Percentiles rank a stretch among this genome's conserved stretches.
Conservation (phyloP, 2,329 filamentous ascomycete genomes). For the Nigrograna mackinnonii region DNA sequence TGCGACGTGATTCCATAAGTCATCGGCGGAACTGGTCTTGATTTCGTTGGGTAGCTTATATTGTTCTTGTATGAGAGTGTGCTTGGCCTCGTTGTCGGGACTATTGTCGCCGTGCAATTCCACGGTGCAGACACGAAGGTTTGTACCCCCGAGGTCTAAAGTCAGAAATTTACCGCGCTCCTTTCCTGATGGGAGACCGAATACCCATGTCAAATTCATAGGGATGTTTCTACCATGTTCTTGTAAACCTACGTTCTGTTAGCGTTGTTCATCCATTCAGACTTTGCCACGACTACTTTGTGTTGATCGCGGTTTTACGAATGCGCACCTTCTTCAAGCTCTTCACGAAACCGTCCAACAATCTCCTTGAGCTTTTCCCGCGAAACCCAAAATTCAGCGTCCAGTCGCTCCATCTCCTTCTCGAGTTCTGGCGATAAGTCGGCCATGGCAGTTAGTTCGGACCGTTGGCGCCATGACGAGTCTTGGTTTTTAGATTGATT, state of each 20-base stretch:
- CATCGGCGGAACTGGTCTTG: constrained; percentile 80
- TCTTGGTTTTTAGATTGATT: background rate
- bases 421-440: constrained; percentile 20
- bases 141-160: constrained; percentile 95
- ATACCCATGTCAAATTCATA: constrained; percentile 98
- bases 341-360: constrained; percentile 22
- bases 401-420: constrained; percentile 20
- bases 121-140: constrained; percentile 92
- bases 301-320: too few species aligned
- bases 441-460: constrained; percentile 19
- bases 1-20: constrained; percentile 94
- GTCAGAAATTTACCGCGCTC: constrained; percentile 88
- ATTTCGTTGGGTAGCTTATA: constrained; percentile 94
- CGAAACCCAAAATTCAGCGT: constrained; percentile 26
- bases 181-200: constrained; percentile 82
- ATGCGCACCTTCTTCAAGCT: constrained; percentile 26
- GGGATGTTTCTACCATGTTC: constrained; percentile 51
- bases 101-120: constrained; percentile 71
- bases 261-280: too few species aligned
- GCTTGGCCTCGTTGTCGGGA: constrained; percentile 65
- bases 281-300: too few species aligned
- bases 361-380: constrained; percentile 23
- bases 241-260: too few species aligned
- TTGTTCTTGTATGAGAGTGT: constrained; percentile 83
- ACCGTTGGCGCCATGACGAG: constrained; percentile 20